These are phyloP conservation scores for Saccharomycopsis fodiens DNA, from an alignment of 805 yeast species.

Conservation along the genomic window DNA sequence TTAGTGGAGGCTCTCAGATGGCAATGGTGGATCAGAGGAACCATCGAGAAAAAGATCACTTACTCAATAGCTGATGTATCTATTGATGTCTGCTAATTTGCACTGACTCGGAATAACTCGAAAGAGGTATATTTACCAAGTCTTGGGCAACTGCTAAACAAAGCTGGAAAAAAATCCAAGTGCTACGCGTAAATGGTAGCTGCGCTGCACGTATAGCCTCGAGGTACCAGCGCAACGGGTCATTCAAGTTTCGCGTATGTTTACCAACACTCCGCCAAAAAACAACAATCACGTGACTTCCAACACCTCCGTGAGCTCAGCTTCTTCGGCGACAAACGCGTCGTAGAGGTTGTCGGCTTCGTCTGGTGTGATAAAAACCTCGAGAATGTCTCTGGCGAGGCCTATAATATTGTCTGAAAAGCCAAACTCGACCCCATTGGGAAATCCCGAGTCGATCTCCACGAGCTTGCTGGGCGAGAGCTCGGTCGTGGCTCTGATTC, in stretches of 20 bases:
- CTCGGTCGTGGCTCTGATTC: conserved; percentile 34
- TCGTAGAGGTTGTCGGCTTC: conserved; percentile 68
- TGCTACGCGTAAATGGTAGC: not conserved
- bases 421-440: conserved; percentile 56
- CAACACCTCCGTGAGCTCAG: not conserved
- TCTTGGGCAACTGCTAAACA: no score
- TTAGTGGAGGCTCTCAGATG: no score
- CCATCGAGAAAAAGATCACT: no score
- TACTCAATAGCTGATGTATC: no score
- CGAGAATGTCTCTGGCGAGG: conserved; percentile 63
- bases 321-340: conserved; percentile 24
- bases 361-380: conserved; percentile 60
- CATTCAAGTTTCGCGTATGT: not conserved
- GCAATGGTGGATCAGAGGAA: no score
- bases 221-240: not conserved
- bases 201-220: not conserved
- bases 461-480: conserved; percentile 21
- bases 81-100: no score
- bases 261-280: not conserved
- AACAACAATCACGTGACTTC: not conserved
- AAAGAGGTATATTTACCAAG: no score
- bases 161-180: not conserved
- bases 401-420: conserved; percentile 59
- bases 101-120: no score
- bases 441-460: conserved; percentile 33